These are phyloP conservation scores for Stachybotrys elegans DNA, from an alignment of 2,329 filamentous ascomycete genomes.

Conservation along the genomic window DNA sequence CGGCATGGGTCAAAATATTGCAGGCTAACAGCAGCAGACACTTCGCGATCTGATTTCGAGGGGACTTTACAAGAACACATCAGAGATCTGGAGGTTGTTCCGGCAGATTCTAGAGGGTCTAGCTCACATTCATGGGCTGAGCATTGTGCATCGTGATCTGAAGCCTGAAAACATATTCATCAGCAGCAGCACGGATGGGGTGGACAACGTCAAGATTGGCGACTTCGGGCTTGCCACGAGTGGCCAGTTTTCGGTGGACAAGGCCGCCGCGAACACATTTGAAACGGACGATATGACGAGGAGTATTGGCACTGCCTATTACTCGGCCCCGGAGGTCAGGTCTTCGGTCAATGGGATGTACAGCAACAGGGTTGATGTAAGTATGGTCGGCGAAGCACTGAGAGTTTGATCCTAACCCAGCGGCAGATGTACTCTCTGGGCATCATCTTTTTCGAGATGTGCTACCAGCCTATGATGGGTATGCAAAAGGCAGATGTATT, in stretches of 20 bases:
- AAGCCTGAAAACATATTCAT: slow-evolving; percentile 99
- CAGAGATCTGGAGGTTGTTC: slow-evolving; percentile 86
- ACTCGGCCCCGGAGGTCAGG: slow-evolving; percentile 87
- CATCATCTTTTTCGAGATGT: slow-evolving; percentile 99
- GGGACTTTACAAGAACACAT: slow-evolving; percentile 65
- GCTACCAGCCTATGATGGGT: slow-evolving; percentile 61
- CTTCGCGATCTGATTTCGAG: slow-evolving; percentile 81
- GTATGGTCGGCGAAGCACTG: slow-evolving; percentile 26
- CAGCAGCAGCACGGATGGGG: slow-evolving; percentile 58
- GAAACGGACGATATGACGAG: slow-evolving; percentile 63
- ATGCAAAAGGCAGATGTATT: slow-evolving; percentile 63
- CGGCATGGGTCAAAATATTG: background rate
- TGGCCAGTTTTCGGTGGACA: slow-evolving; percentile 67
- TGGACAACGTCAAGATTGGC: slow-evolving; percentile 89
- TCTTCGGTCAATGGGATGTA: slow-evolving; percentile 72
- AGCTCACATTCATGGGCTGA: slow-evolving; percentile 81
- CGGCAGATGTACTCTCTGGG: slow-evolving; percentile 87
- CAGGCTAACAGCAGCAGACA: slow-evolving; percentile 41
- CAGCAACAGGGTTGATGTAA: slow-evolving; percentile 84
- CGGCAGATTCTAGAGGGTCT: slow-evolving; percentile 88
- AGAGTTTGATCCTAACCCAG: slow-evolving; percentile 5
- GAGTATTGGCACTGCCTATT: slow-evolving; percentile 75
- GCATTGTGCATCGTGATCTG: slow-evolving; percentile 91
- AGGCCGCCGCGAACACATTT: slow-evolving; percentile 31
- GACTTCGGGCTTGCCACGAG: slow-evolving; percentile 94